Base-by-base conservation (phyloP, 441 rosid genomes). In the Pelargonium cotyledonis region DNA sequence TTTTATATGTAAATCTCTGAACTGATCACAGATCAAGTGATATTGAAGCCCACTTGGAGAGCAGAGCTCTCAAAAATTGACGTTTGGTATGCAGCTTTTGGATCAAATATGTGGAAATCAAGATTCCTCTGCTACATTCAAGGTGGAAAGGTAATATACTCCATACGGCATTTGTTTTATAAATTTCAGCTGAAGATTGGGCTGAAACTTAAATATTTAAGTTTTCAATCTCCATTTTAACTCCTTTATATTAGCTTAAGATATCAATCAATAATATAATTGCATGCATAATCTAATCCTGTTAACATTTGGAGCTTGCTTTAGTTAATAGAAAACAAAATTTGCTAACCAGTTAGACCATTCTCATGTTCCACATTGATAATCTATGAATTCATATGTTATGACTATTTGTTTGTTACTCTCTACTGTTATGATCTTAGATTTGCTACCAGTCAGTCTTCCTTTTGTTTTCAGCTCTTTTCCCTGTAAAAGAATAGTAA, bases 61-160 rank as follows among this genome's bases (percentile, higher is more conserved):
- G 77, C 88, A 41, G 88, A 79, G 72, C 85, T 87, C 10, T 82
- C 97, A 10, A 91, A 82, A 72, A 72, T 73, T 65, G 95, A 88
- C 35, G 43, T 94, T 73, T 94, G 95, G 92, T 91, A 94, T 85
- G 97, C 97, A 57, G 35, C 84, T 76, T 94, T 55, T 80, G 99
- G 99, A 69, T 89, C 92, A 65, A 94, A 86, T 83, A 86, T 91
- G 90, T 85, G 97, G 95, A 84, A 82, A 75, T 65, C 87, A 12
- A 85, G 97, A 82, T 88, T 94, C 77, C 82, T 87, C 26, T 91
- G 97, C 88, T 94, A 91, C 71, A 84, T 94, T 72, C 76, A 86
- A 81, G 97, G 96, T 16, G 97, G 99, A 71, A 86, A 82, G 94
- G 95, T 94, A 84, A 75, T 71, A 65, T 49, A 58, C 70, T 67